Evolutionary conservation across 257 asterid genomes (phyloP).

Genomic region (Haberlea rhodopensis): DNA sequence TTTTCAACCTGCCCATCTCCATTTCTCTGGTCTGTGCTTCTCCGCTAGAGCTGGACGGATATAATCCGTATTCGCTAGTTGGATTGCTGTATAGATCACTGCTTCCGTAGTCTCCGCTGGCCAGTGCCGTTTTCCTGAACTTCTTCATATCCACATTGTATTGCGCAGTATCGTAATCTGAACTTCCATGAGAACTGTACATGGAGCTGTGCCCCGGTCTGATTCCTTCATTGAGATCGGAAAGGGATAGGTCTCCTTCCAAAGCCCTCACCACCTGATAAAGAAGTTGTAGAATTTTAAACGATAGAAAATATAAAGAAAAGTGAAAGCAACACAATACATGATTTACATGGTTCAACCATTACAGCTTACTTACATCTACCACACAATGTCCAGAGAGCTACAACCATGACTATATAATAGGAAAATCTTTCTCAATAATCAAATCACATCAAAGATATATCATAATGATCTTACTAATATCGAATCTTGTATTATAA

Average conservation of each 20-base stretch:
- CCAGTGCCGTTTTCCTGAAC: conserved; percentile 66
- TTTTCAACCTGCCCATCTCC: neutral
- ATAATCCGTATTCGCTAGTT: conserved; percentile 74
- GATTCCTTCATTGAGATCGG: conserved; percentile 71
- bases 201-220: conserved; percentile 69
- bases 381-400: too few species aligned
- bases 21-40: conserved; percentile 62
- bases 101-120: conserved; percentile 61
- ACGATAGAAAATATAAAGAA: neutral
- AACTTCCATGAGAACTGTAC: conserved; percentile 75
- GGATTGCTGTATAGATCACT: conserved; percentile 68
- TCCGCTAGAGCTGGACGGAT: conserved; percentile 78
- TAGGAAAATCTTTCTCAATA: too few species aligned
- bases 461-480: too few species aligned
- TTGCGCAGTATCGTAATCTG: conserved; percentile 70
- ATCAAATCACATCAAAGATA: too few species aligned
- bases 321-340: neutral
- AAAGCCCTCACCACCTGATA: conserved; percentile 85
- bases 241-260: conserved; percentile 77
- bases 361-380: too few species aligned
- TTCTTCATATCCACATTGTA: conserved; percentile 77
- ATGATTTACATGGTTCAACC: too few species aligned
- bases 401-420: too few species aligned
- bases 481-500: too few species aligned
- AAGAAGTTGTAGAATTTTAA: neutral